Base-by-base conservation (phyloP, 2,329 filamentous ascomycete species). In the Nemania serpens region DNA sequence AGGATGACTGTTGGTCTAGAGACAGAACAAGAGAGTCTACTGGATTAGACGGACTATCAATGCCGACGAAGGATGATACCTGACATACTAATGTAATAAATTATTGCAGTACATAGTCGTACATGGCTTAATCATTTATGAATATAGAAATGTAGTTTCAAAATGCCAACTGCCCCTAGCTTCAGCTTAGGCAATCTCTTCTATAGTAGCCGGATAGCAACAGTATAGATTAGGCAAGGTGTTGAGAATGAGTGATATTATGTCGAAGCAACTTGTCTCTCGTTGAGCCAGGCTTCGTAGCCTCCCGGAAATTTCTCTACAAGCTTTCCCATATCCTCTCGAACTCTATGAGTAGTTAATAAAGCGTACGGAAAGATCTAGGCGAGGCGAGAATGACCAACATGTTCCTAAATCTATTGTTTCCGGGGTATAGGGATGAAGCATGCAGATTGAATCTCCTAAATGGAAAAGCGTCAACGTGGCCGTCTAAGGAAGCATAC, bases 281-380 rank as follows among this genome's bases (percentile, higher is more conserved):
- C 25, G 17, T 47, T 42, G 9, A 34, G 1, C 39, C 34, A 61
- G 33, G 43, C 55, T 47, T 62, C 59, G 25, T 58, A 63, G 2
- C 63, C 63, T 20, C 57, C 57, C 2, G 61, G 59, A 25, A 56
- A 58, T 13, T 63, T 63, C n/a, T 55, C 54, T 7, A 65, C 50
- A 10, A 65, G 60, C 18, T 52, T 52, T 6, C 47, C 22, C 56
- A 63, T 63, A 20, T 59, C 61, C 12, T 61, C 50, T 56, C 48
- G 55, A 12, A 55, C 60, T 39, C 60, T 61, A 18, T 2, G 34
- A 45, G 45, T 12, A 18, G n/a, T 43, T 22, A 37, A 41, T 50
- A 20, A 39, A 20, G 4, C 39, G 13, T n/a, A 17, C 13, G n/a
- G 25, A 37, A 11, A 37, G n/a, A n/a, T n/a, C n/a, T n/a, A n/a